Evolutionary conservation across 1,284 basidiomycete genomes (phyloP), one percentile per base, ranked within the genome.

Genomic region (Irpex lacteus): DNA sequence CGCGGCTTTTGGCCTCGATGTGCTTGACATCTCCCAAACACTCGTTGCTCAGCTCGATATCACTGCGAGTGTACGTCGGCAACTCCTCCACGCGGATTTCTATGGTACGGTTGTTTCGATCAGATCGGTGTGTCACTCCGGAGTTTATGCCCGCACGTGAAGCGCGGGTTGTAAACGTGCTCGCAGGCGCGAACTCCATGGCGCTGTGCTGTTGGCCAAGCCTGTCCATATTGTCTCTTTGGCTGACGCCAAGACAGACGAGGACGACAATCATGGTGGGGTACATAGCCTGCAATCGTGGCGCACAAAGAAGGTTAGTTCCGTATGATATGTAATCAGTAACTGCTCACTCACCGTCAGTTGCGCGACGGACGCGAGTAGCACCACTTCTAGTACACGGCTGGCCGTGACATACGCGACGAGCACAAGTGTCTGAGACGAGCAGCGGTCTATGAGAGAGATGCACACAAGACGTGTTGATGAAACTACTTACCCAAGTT

Each of bases 251-350:
- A 9, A 62, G 19, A 32, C 61, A 57, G 13, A 57, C 61, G 5
- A 62, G 54, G 40, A 62, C 55, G 38, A 62, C 40, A 21, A 62
- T 62, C n/a, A 62, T 38, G 15, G 61, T 58, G 3, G 61, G 61
- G 37, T 62, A 62, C 7, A 57, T 62, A 18, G 53, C 61, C 61
- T 62, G 54, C 5, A 18, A 19, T 58, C 19, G 13, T 26, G 3
- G 26, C 26, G 26, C 26, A 26, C 26, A 26, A 26, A 26, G 26
- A 4, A 26, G 26, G 26, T 26, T 26, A 4, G 26, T 26, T 26
- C 2, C 26, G 3, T 26, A 26, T 26, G 26, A 2, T 26, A 26
- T 26, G 26, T 26, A 26, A 26, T 26, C 26, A 4, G 3, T 26
- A 4, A 26, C 26, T 4, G 26, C 26, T 26, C 26, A 18, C 50